Evolutionary conservation across 495 filamentous ascomycete species (phyloP), one percentile per base, ranked within the genome.

Genomic region (Penicillium herquei): DNA sequence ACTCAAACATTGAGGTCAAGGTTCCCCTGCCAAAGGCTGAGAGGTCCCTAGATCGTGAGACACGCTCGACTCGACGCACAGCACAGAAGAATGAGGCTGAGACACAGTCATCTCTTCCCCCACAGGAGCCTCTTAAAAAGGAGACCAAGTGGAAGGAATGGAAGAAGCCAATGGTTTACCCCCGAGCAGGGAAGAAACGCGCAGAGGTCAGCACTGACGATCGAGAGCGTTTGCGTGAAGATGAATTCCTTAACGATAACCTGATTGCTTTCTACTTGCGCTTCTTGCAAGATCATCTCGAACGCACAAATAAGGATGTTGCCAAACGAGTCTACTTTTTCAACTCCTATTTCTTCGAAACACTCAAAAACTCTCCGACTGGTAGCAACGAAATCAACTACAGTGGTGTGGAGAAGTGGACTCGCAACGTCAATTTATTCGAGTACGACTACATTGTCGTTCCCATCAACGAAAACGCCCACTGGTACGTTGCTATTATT

Each of bases 401-500:
- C 63, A 80, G 85, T 21, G 87, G 84, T 13, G 91, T 98, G 33
- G 80, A 91, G 65, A 85, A 85, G 52, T 98, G 94, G 94, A 98
- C 95, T 0, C 74, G 89, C 7, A 90, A 84, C 59, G 84, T 94
- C 3, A 89, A 98, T 65, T 69, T 98, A 11, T 90, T 98, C 63
- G 81, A 79, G 26, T 89, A 89, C 57, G 90, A 96, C 64, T 98
- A 90, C 64, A 84, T 98, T 40, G 78, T 98, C 5, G 88, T 98
- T 13, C 94, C 94, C 0, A 89, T 98, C 68, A 93, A 96, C 64
- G 89, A 97, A 59, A 71, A 81, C 64, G 73, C 74, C 16, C 94
- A 98, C 67, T 98, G 94, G 94, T 98, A 94, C 72, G 73, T 97
- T 63, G 94, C 91, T 11, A 92, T 98, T 52, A 96, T 98, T 33